Percentiles rank a stretch among this genome's conserved stretches.
These are phyloP conservation scores for Drechslerella dactyloides DNA, from an alignment of 2,329 filamentous ascomycete genomes.

Conservation along the genomic window DNA sequence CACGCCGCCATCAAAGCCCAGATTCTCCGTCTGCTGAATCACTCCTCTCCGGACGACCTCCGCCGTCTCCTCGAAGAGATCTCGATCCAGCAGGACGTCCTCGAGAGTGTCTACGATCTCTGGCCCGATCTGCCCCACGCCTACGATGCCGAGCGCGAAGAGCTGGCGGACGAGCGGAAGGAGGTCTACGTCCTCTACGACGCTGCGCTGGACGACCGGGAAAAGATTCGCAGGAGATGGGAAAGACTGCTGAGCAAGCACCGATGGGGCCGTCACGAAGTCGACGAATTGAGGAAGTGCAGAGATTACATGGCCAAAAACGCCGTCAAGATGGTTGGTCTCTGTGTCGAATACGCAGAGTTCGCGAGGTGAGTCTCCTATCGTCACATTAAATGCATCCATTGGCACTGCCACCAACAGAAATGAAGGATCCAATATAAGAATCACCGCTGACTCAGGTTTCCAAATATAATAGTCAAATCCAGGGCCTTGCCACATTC, in stretches of 20 bases:
- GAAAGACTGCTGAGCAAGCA: slow-evolving; percentile 42
- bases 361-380: slow-evolving; percentile 39
- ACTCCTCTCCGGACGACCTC: slow-evolving; percentile 43
- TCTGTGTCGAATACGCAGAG: slow-evolving; percentile 46
- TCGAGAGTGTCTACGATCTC: slow-evolving; percentile 48
- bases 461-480: slow-evolving; percentile 21
- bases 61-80: slow-evolving; percentile 46
- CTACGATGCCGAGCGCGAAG: slow-evolving; percentile 47
- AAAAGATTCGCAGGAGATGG: slow-evolving; percentile 41
- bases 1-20: slow-evolving; percentile 50
- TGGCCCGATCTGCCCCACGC: slow-evolving; percentile 48
- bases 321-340: slow-evolving; percentile 48
- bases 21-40: slow-evolving; percentile 46
- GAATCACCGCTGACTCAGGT: background rate
- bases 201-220: slow-evolving; percentile 43
- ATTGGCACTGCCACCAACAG: background rate
- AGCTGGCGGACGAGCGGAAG: slow-evolving; percentile 46
- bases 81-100: slow-evolving; percentile 48
- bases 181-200: slow-evolving; percentile 49
- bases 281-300: slow-evolving; percentile 47
- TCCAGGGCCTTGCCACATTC: slow-evolving; percentile 37
- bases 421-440: slow-evolving; percentile 13
- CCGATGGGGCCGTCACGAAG: slow-evolving; percentile 45
- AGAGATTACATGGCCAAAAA: slow-evolving; percentile 48
- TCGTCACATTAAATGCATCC: background rate